phyloP scores from a whole-genome alignment of 129 eudicot species.

The Lactuca saligna region DNA sequence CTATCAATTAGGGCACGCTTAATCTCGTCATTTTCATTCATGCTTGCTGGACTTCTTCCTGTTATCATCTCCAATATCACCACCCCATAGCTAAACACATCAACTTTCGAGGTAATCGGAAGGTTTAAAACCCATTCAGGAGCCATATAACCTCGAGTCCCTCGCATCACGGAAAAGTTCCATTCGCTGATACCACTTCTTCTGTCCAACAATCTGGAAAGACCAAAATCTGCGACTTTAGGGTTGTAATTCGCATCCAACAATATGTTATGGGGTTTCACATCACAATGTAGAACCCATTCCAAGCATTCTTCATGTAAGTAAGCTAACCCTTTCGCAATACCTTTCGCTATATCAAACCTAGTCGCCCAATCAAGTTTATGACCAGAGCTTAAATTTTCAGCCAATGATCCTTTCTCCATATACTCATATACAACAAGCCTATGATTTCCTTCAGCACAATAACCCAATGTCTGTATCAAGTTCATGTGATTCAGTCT shows the following conservation, averaged over 20 bases:
- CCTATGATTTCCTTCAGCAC: constrained; percentile 27
- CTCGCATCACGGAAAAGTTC: constrained; percentile 30
- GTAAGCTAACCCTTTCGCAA: constrained; percentile 27
- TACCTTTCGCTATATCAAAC: constrained; percentile 11
- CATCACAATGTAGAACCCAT: constrained; percentile 29
- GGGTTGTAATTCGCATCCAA: constrained; percentile 28
- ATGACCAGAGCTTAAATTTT: constrained; percentile 2
- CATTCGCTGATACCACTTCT: neutral
- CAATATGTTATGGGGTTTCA: constrained; percentile 37
- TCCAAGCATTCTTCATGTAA: constrained; percentile 30
- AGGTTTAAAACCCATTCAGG: constrained; percentile 35
- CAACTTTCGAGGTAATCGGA: constrained; percentile 30
- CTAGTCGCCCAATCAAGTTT: constrained; percentile 28
- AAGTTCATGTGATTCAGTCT: constrained; percentile 36
- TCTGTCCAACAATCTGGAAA: constrained; percentile 25
- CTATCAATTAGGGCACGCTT: neutral
- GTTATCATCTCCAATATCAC: constrained; percentile 32
- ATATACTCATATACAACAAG: constrained; percentile 29
- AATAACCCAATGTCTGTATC: constrained; percentile 37
- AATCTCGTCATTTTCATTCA: neutral
- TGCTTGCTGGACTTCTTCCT: constrained; percentile 11
- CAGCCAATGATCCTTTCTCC: constrained; percentile 34
- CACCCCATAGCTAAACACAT: constrained; percentile 30
- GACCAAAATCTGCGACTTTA: constrained; percentile 34
- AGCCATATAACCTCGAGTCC: constrained; percentile 40